Evolutionary conservation across 129 eudicot species (phyloP), one percentile per base, ranked within the genome.

Genomic region (Lactuca sativa): DNA sequence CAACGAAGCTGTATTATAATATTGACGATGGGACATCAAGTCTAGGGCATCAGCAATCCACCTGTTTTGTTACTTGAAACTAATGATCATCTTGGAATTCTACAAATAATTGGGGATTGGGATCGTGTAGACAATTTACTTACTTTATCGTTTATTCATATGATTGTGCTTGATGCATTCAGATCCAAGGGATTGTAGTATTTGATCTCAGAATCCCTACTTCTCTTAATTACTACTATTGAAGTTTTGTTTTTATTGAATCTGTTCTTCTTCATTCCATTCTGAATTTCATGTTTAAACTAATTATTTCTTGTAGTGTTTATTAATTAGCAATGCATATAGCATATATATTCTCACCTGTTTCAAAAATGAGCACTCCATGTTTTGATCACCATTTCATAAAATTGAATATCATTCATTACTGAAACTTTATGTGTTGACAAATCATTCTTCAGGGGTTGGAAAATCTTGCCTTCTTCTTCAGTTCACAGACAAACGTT

Each of bases 401-500:
- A 16, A 14, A 52, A 49, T 15, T 36, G 17, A 15, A 34, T 34
- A 16, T 16, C 32, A 9, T 3, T 53, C 11, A 36, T 3, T 2
- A 43, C n/a, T 47, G 3, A 47, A 47, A 2, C 5, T 47, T 11
- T 9, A 47, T 47, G 0, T 47, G n/a, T 2, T 47, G 1, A 47
- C 12, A 12, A 40, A 40, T 40, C 17, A 4, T 17, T 53, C 9
- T 66, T 52, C 71, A 79, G 83, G 83, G 33, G 83, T 79, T 61
- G 83, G 83, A 60, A 79, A 79, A 73, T 73, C 98, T 9, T 92
- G 96, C 70, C 91, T 92, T 30, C 96, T 92, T 73, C 79, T 92
- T 69, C 98, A 92, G 84, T 92, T 92, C 73, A 92, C 98, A 2
- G 98, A 92, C 79, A 92, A 92, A 73, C 88, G 98, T 32, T 92